Percentiles rank a stretch among this genome's conserved stretches.
phyloP scores from a whole-genome alignment of 2,329 filamentous ascomycete genomes.

The Diaporthe longicolla region DNA sequence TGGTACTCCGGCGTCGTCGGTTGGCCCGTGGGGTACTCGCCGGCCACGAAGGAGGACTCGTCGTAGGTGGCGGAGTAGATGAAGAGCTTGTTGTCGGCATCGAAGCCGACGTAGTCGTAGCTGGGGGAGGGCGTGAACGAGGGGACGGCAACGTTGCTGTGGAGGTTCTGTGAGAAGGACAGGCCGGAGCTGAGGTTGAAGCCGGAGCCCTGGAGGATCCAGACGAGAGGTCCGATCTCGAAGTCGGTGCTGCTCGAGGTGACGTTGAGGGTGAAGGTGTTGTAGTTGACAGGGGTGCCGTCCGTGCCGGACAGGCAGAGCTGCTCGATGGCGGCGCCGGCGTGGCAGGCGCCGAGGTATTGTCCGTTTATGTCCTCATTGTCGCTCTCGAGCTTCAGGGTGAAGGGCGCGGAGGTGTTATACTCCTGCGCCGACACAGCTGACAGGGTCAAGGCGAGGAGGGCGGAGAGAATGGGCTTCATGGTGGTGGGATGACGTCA shows the following conservation, averaged over 20 bases:
- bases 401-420: constrained; percentile 52
- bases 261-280: constrained; percentile 54
- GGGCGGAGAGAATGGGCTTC: constrained; percentile 49
- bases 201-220: constrained; percentile 48
- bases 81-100: constrained; percentile 49
- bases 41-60: constrained; percentile 48
- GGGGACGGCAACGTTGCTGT: constrained; percentile 52
- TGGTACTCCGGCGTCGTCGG: constrained; percentile 48
- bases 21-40: constrained; percentile 42
- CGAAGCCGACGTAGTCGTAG: constrained; percentile 48
- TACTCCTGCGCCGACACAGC: constrained; percentile 49
- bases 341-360: constrained; percentile 52
- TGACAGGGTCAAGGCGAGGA: constrained; percentile 49
- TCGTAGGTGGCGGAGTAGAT: constrained; percentile 46
- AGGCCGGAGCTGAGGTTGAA: constrained; percentile 44
- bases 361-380: constrained; percentile 50
- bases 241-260: constrained; percentile 43
- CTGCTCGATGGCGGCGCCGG: constrained; percentile 53
- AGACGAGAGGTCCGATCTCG: constrained; percentile 49
- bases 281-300: constrained; percentile 42
- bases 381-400: constrained; percentile 50
- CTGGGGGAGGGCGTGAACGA: constrained; percentile 46
- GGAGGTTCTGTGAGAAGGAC: constrained; percentile 45
- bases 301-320: constrained; percentile 49
- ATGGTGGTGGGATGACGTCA: constrained; percentile 39